Base-by-base conservation (phyloP, 495 filamentous ascomycete genomes). In the Aspergillus sclerotioniger region DNA sequence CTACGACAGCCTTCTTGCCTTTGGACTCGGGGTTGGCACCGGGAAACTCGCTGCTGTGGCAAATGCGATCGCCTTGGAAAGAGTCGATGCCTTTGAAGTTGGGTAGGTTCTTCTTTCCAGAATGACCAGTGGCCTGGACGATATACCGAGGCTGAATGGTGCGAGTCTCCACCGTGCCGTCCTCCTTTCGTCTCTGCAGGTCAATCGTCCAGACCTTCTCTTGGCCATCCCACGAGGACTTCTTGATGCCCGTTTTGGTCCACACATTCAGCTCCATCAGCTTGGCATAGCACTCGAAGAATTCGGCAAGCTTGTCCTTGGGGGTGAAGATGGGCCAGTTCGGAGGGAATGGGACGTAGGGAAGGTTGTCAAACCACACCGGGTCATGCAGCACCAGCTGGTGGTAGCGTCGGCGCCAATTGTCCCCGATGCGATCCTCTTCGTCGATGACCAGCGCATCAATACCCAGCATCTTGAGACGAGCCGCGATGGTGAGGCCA, bases 231-330 rank as follows among this genome's bases (percentile, higher is more conserved):
- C 80, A 92, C 0, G 68, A 67, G 1, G 80, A 73, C 1, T 72
- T 76, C 8, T 62, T 69, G 3, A 91, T 53, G 4, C 69, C 78
- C 4, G 86, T 84, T 2, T 64, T 65, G 15, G 77, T 87, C 90
- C 90, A 92, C 13, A 91, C 79, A 62, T 92, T 89, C 43, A 94
- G 78, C 62, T 94, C 90, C n/a, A 92, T 73, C 25, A 84, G 60
- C 33, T 82, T 83, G 47, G 82, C 88, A 61, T 94, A 94, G 2
- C 78, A 76, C 45, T 91, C 86, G 64, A 92, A 85, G 77, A 88
- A 93, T 35, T 90, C 85, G 15, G 85, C 90, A 0, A 92, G 76
- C 58, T 92, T 92, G 67, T 92, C 88, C 64, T 92, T 92, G 1
- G 90, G 89, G 1, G 87, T 89, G 65, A 87, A 90, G 25, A 86